Evolutionary conservation across 768 basidiomycete genomes (phyloP), one percentile per base, ranked within the genome.

Genomic region (Lentinula guzmanii): DNA sequence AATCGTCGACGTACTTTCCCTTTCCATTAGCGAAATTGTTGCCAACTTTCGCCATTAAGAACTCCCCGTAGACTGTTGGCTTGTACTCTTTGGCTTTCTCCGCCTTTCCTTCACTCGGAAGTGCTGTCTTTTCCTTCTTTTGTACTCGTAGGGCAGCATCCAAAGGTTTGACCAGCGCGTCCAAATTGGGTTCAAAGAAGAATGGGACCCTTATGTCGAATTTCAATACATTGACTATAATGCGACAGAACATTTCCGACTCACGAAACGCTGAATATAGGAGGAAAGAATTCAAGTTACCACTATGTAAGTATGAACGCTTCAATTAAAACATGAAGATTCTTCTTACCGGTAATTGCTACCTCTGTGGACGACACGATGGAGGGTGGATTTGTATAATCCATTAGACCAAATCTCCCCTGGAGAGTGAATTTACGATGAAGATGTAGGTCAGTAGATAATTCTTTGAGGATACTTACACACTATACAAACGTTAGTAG

Each of bases 341-440:
- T 52, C 16, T 77, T 60, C 70, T 63, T 64, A 82, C 82, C 81
- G 73, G 70, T 94, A 95, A 68, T 88, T 91, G 11, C 81, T 76
- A 7, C 86, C 83, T 62, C 78, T 74, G 67, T 97, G 93, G 3
- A 96, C 77, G 5, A 97, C 95, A 3, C 92, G 82, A 72, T 96
- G 95, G n/a, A 95, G 76, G 0, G 95, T 95, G 42, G 92, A 90
- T 60, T 79, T 83, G 77, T 96, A 97, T 53, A 95, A 71, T 0
- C 94, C 94, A 64, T 88, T 86, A 5, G 90, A 87, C 93, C 93
- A 96, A 51, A 87, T 81, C 78, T 95, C 90, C 90, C 93, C 94
- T 93, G 94, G 89, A 91, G 64, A 6, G 48, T 39, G 28, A 28
- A 28, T 28, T 28, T 28, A 2, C 28, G 28, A 28, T 28, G 28